These are phyloP conservation scores for Tetrahymena thermophila DNA, from an alignment of 73 alveolate genomes.

Conservation along the genomic window DNA sequence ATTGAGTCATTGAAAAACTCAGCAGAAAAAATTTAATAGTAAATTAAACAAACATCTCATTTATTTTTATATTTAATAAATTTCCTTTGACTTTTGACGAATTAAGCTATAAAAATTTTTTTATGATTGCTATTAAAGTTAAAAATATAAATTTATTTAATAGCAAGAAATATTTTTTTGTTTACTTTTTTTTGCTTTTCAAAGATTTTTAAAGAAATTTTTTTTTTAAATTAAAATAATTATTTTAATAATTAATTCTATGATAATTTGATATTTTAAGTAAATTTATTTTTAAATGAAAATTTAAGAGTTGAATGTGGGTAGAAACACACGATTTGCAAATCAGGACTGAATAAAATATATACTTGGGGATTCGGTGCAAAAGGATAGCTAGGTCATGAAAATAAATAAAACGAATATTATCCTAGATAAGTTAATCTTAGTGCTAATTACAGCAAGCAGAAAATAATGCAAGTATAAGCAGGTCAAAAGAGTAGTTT, in stretches of 20 bases:
- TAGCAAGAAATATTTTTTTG: too few relatives aligned
- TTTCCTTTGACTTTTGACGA: too few relatives aligned
- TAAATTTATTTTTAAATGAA: conserved; percentile 32
- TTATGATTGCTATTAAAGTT: too few relatives aligned
- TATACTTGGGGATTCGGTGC: conserved; percentile 98
- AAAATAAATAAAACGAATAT: conserved; percentile 59
- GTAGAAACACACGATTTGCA: conserved; percentile 90
- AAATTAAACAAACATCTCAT: neutral
- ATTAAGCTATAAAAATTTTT: too few relatives aligned
- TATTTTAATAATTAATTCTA: too few relatives aligned
- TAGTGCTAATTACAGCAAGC: conserved; percentile 23
- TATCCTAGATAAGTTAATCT: conserved; percentile 75
- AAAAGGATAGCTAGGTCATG: conserved; percentile 93
- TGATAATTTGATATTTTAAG: too few relatives aligned
- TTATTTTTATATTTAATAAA: too few relatives aligned
- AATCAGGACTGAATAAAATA: conserved; percentile 85
- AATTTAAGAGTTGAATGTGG: conserved; percentile 94
- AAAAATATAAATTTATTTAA: too few relatives aligned
- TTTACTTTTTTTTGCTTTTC: too few relatives aligned
- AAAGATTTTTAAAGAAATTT: too few relatives aligned
- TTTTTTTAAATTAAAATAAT: too few relatives aligned
- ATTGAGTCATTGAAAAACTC: neutral
- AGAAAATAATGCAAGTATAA: neutral
- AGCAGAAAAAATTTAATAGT: neutral
- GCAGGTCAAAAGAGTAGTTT: neutral